Evolutionary conservation across 140 eudicot species (phyloP), one percentile per base, ranked within the genome.

Genomic region (Oenanthe javanica): DNA sequence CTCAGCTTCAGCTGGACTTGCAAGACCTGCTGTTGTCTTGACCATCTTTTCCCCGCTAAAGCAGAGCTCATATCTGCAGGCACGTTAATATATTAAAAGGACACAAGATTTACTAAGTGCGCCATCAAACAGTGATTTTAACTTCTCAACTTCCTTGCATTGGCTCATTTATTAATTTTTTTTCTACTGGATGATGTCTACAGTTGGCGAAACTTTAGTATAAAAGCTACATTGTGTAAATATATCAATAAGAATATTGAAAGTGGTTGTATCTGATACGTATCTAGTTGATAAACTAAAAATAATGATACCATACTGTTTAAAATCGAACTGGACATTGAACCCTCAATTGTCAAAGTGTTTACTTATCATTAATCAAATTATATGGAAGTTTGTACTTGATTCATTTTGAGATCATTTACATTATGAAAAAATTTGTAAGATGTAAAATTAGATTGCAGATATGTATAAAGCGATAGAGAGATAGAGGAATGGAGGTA

Each of bases 31-130:
- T 76, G 86, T n/a, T 57, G 89, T 80, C 88, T 86, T 91, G 23
- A 90, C 91, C 77, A 85, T 77, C 87, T 91, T 94, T 87, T 94
- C 99, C 76, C 95, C 97, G 55, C 77, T 85, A 83, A 89, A 95
- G 85, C 99, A 90, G 76, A 95, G 97, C 86, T 95, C 99, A 81
- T 86, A 95, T 91, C 98, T 92, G 82, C 52, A 81, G 48, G 72
- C 21, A 67, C 64, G n/a, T 25, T n/a, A 48, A 73, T 2, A 38
- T 38, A 71, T 71, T 71, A 15, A 19, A 36, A 55, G 63, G 36
- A 52, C 2, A 77, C 38, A 49, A 14, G 36, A 69, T 5, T 18
- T 16, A 42, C 11, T 19, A 72, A 9, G 1, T 61, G 40, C 51
- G 31, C 42, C 48, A 14, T n/a, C 51, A 27, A 54, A 79, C 4